These are phyloP conservation scores for Metschnikowia cubensis DNA, from an alignment of 805 yeast species.

Conservation along the genomic window DNA sequence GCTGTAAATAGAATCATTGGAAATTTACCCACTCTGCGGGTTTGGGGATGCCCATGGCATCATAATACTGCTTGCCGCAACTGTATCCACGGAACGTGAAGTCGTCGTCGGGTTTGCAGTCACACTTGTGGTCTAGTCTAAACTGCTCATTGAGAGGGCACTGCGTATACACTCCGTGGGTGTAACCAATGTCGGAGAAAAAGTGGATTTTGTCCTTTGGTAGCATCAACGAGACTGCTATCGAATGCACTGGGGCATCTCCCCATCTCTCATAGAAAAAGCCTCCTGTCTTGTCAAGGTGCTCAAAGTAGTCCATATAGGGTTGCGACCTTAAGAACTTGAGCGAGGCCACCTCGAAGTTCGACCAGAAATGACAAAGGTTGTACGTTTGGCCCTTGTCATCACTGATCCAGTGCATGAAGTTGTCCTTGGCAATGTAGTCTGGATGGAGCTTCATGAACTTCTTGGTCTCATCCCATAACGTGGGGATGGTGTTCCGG, in stretches of 20 bases:
- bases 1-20: neutral
- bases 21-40: constrained; percentile 70
- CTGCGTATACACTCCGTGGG: constrained; percentile 74
- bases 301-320: constrained; percentile 65
- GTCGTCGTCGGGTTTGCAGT: constrained; percentile 68
- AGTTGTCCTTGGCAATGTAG: constrained; percentile 56
- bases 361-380: constrained; percentile 88
- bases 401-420: constrained; percentile 68
- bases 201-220: constrained; percentile 66
- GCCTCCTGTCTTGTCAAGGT: constrained; percentile 80
- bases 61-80: constrained; percentile 63
- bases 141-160: constrained; percentile 68
- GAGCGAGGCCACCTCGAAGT: constrained; percentile 77
- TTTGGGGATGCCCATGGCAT: constrained; percentile 50
- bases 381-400: constrained; percentile 66
- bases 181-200: constrained; percentile 83
- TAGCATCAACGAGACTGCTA: constrained; percentile 77
- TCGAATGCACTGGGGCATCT: constrained; percentile 89
- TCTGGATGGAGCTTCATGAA: constrained; percentile 60
- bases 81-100: constrained; percentile 75
- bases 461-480: constrained; percentile 74
- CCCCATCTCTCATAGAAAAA: constrained; percentile 94
- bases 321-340: constrained; percentile 73
- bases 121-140: constrained; percentile 61
- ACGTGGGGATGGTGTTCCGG: constrained; percentile 76